Evolutionary conservation across 495 filamentous ascomycete species (phyloP).

Genomic region (Cairneyella variabilis): DNA sequence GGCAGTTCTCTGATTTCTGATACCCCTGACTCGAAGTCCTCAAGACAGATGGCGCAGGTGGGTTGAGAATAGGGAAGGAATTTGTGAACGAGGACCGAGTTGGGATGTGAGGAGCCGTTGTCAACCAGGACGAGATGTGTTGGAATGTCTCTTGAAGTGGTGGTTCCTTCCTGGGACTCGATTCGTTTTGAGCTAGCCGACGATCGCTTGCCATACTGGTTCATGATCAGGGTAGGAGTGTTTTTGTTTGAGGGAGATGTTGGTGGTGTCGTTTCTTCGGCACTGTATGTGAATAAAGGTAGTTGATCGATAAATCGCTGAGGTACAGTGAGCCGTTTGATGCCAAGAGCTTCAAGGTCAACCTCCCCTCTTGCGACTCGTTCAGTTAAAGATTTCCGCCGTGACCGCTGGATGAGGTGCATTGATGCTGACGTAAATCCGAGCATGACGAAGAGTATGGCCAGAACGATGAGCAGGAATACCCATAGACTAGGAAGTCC

Average conservation of each 20-base stretch:
- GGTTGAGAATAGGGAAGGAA: slow-evolving; percentile 58
- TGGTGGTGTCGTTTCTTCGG: slow-evolving; percentile 16
- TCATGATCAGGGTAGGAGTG: slow-evolving; percentile 16
- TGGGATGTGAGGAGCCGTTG: slow-evolving; percentile 1
- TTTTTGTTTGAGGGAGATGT: slow-evolving; percentile 17
- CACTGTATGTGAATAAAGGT: slow-evolving; percentile 68
- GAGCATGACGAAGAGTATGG: slow-evolving; percentile 63
- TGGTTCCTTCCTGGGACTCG: background rate
- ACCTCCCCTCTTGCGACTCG: slow-evolving; percentile 72
- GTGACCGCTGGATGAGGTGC: slow-evolving; percentile 66
- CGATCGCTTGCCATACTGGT: slow-evolving; percentile 23
- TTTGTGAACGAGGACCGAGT: slow-evolving; percentile 15
- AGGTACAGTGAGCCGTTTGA: slow-evolving; percentile 71
- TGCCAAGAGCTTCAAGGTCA: slow-evolving; percentile 74
- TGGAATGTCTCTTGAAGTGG: slow-evolving; percentile 12
- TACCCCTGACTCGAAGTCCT: slow-evolving; percentile 63
- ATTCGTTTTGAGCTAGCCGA: slow-evolving; percentile 15
- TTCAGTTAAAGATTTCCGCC: slow-evolving; percentile 59
- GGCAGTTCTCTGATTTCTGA: slow-evolving; percentile 78
- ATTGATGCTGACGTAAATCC: slow-evolving; percentile 63
- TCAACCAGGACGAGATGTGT: slow-evolving; percentile 13
- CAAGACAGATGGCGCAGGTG: slow-evolving; percentile 80
- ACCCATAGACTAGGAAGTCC: slow-evolving; percentile 71
- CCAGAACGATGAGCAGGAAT: slow-evolving; percentile 77
- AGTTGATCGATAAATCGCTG: slow-evolving; percentile 61